phyloP scores from a whole-genome alignment of 176 grass and related monocot species.

The Pontederia paniculata region DNA sequence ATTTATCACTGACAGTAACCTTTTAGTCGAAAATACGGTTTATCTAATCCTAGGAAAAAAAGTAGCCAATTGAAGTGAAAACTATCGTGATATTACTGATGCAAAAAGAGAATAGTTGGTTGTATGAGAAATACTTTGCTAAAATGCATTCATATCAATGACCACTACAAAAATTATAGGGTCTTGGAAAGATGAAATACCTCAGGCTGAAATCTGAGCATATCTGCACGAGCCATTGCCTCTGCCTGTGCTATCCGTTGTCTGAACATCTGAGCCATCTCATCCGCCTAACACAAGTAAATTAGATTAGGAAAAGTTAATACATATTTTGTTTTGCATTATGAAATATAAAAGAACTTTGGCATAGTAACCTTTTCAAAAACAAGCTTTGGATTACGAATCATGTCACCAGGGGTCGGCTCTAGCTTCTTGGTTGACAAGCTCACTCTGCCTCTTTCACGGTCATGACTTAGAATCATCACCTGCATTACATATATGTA shows the following conservation, averaged over 20 bases:
- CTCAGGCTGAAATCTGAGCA: constrained; percentile 94
- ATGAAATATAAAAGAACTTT: not conserved
- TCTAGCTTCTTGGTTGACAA: constrained; percentile 96
- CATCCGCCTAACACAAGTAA: constrained; percentile 46
- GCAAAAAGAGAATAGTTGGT: not conserved
- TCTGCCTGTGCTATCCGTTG: constrained; percentile 92
- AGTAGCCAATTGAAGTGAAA: too few species aligned
- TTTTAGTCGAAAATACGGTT: not conserved
- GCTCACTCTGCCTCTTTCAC: constrained; percentile 88
- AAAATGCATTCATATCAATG: not conserved
- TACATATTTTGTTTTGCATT: constrained; percentile 1
- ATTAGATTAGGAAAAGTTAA: constrained; percentile 22
- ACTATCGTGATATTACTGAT: too few species aligned
- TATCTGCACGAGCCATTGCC: constrained; percentile 94
- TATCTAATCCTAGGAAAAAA: not conserved
- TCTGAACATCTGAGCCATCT: constrained; percentile 99
- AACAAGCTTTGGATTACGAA: constrained; percentile 83
- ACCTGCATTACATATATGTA: constrained; percentile 31
- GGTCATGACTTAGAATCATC: constrained; percentile 95
- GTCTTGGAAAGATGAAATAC: constrained; percentile 16
- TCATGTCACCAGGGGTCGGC: constrained; percentile 96
- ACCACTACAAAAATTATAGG: not conserved
- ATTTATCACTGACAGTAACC: too few species aligned
- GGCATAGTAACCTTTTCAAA: constrained; percentile 56
- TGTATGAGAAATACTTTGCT: too few species aligned